Evolutionary conservation across 1,139 yeast species (phyloP).

Genomic region (Blastobotrys capitulatus): DNA sequence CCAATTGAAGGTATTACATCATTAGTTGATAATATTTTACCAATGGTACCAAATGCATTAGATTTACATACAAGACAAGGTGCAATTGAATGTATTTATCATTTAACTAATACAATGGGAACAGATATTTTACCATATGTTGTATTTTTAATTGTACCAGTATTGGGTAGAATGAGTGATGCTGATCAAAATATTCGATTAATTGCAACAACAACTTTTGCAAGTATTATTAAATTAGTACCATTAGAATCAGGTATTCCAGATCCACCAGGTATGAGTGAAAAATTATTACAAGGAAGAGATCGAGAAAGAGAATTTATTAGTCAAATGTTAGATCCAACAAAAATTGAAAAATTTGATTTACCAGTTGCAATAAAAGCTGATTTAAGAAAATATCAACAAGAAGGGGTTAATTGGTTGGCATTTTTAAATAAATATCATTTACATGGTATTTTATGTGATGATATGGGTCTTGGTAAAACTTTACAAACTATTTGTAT

Average conservation of each 20-base stretch:
- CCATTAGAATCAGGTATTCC: conserved; percentile 98
- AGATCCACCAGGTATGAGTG: conserved; percentile 91
- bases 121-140: conserved; percentile 87
- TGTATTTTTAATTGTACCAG: conserved; percentile 88
- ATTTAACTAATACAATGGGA: conserved; percentile 81
- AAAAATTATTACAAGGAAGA: conserved; percentile 76
- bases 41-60: conserved; percentile 78
- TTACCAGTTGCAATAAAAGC: conserved; percentile 92
- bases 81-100: conserved; percentile 86
- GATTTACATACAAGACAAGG: conserved; percentile 81
- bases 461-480: conserved; percentile 99
- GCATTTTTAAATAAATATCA: conserved; percentile 94
- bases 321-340: conserved; percentile 98
- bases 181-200: conserved; percentile 84
- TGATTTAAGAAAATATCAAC: conserved; percentile 89
- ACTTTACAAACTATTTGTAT: conserved; percentile 96
- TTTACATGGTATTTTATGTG: conserved; percentile 94
- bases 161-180: conserved; percentile 97
- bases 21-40: conserved; percentile 71
- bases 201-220: conserved; percentile 93
- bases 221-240: conserved; percentile 88
- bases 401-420: conserved; percentile 98
- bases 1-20: conserved; percentile 74
- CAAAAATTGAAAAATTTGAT: conserved; percentile 80
- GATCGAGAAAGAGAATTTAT: conserved; percentile 93